phyloP scores from a whole-genome alignment of 495 filamentous ascomycete genomes.

The Hypoxylon fuscum region DNA sequence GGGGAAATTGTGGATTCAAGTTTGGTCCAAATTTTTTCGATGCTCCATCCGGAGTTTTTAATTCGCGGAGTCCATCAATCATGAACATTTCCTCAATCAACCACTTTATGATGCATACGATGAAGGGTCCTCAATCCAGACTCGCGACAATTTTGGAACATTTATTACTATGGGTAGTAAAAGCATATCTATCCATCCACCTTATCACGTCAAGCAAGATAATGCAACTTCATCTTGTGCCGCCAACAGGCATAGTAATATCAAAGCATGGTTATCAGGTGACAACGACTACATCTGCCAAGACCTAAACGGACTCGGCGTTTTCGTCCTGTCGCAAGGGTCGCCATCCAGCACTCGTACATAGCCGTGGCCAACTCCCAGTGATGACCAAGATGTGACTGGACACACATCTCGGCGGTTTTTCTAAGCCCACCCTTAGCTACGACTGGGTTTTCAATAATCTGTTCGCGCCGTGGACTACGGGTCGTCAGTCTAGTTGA shows the following conservation, averaged over 20 bases:
- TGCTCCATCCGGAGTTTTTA: conserved; percentile 23
- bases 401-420: conserved; percentile 10
- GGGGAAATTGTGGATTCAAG: conserved; percentile 15
- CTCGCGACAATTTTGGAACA: neutral
- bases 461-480: conserved; percentile 12
- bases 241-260: conserved; percentile 18
- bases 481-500: conserved; percentile 2
- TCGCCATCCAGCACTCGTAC: neutral
- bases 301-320: conserved; percentile 1
- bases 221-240: conserved; percentile 18
- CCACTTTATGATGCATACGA: conserved; percentile 4
- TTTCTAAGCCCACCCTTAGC: conserved; percentile 29
- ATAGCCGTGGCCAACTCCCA: neutral
- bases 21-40: no score
- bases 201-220: conserved; percentile 13
- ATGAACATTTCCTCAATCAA: neutral
- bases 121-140: conserved; percentile 1
- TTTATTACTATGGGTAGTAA: neutral
- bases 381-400: conserved; percentile 2
- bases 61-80: conserved; percentile 20
- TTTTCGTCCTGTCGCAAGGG: neutral
- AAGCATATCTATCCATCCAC: neutral
- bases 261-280: neutral
- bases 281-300: conserved; percentile 16
- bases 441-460: conserved; percentile 12